These are phyloP conservation scores for Neurospora terricola DNA, from an alignment of 495 filamentous ascomycete species.

Conservation along the genomic window DNA sequence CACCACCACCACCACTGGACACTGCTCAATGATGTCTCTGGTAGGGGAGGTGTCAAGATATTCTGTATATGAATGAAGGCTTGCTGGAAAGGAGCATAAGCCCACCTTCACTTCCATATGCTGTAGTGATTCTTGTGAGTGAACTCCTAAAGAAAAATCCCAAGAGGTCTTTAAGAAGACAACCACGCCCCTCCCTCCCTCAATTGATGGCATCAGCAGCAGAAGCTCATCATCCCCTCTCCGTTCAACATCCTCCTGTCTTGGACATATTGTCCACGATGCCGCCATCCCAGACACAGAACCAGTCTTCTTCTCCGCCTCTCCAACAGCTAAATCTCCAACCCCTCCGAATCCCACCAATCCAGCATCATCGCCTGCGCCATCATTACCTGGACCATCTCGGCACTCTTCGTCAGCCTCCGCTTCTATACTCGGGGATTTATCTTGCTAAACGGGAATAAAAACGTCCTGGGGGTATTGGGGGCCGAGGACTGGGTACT, in stretches of 20 bases:
- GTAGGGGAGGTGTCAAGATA: neutral
- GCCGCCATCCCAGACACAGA: neutral
- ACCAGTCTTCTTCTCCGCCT: neutral
- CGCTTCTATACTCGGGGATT: constrained; percentile 16
- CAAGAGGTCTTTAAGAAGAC: neutral
- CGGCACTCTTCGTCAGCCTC: constrained; percentile 12
- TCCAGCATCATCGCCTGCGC: constrained; percentile 17
- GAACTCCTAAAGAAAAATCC: no score
- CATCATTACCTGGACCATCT: constrained; percentile 11
- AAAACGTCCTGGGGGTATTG: neutral
- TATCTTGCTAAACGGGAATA: neutral
- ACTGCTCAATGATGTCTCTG: neutral
- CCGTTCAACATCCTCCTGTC: neutral
- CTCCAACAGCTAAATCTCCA: constrained; percentile 4
- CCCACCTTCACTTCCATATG: no score
- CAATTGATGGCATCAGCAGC: no score
- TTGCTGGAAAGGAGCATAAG: no score
- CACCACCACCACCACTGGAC: neutral
- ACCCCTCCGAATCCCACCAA: constrained; percentile 12
- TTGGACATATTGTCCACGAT: neutral
- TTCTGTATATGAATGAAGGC: neutral
- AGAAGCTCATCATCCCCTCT: no score
- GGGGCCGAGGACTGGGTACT: constrained; percentile 21
- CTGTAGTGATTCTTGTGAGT: no score
- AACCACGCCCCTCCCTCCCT: neutral